A percentile compares a stretch with the other conserved stretches of the same genome.
These are phyloP conservation scores for Trypanosoma theileri DNA, from an alignment of 208 protist species.

Conservation along the genomic window DNA sequence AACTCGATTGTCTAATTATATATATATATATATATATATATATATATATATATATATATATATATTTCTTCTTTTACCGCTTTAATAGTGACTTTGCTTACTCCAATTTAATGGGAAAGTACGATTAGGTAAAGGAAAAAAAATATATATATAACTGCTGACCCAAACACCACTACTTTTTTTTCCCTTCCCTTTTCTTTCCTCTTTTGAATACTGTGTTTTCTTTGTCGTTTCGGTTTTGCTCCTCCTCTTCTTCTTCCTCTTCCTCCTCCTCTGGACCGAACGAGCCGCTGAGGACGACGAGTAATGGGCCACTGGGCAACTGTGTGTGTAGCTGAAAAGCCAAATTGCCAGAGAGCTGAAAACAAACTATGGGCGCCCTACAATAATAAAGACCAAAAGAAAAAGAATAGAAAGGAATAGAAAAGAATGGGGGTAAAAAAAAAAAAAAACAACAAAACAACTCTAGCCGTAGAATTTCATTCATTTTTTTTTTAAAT, in stretches of 20 bases:
- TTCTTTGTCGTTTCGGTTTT: background rate
- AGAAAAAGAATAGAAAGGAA: slow-evolving; percentile 8
- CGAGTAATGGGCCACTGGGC: no score
- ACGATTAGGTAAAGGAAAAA: background rate
- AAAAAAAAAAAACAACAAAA: slow-evolving; percentile 4
- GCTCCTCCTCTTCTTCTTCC: background rate
- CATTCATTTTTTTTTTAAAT: background rate
- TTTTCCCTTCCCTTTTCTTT: slow-evolving; percentile 10
- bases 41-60: no score
- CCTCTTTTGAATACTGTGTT: no score
- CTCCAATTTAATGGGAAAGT: no score
- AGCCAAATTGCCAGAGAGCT: slow-evolving; percentile 2
- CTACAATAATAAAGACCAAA: slow-evolving; percentile 10
- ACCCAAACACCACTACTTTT: slow-evolving; percentile 3
- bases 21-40: no score
- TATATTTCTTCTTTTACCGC: slow-evolving; percentile 2
- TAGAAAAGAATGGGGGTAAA: slow-evolving; percentile 8
- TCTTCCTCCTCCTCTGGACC: background rate
- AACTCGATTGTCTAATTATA: no score
- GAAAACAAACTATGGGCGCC: background rate
- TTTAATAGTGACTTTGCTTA: slow-evolving; percentile 20
- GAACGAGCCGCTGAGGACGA: no score
- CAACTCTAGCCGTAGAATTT: background rate
- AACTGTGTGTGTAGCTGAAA: slow-evolving; percentile 13
- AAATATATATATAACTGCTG: slow-evolving; percentile 1